Base-by-base conservation (phyloP, 2,329 filamentous ascomycete species). In the Phyllosticta citrichinensis region DNA sequence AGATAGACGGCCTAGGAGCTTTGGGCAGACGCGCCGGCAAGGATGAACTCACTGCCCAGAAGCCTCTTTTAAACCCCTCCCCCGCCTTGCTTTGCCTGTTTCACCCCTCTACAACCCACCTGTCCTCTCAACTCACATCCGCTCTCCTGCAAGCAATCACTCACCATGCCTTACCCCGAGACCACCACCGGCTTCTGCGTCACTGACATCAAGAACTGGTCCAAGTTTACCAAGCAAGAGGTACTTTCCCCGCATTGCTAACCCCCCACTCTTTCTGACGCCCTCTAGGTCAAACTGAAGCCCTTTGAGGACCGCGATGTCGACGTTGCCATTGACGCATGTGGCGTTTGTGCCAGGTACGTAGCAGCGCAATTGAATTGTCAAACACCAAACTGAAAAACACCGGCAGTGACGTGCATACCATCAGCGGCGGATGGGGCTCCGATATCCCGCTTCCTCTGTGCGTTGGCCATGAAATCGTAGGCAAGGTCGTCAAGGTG, bases 261-360 rank as follows among this genome's bases (percentile, higher is more conserved):
- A 52, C 17, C 53, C 56, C 55, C 20, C 57, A 52, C 54, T 55
- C 52, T 50, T 25, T 51, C 55, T 62, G 52, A 58, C 60, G 25
- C 22, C 54, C 59, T 22, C 47, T 74, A 92, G 79, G 91, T 90
- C 79, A 83, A 86, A 67, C 85, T 92, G 62, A 94, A 95, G 79
- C 88, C 88, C 19, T 95, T 95, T 72, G 89, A 87, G 65, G 89
- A 92, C 72, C 83, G 89, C 74, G 91, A 96, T 71, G 84, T 96
- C 68, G 91, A 96, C 72, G 84, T 96, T 75, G 88, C 92, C 79
- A 87, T 96, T 68, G 86, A 91, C 66, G 86, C 66, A 20, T 74
- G 73, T 64, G 73, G 73, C 69, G 79, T 81, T 60, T 81, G 79
- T 71, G 77, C 74, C 57, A 47, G 40, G 76, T 74, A 51, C 6